These are phyloP conservation scores for Saccharum spontaneum DNA, from an alignment of 176 grass and related monocot genomes.

Conservation along the genomic window DNA sequence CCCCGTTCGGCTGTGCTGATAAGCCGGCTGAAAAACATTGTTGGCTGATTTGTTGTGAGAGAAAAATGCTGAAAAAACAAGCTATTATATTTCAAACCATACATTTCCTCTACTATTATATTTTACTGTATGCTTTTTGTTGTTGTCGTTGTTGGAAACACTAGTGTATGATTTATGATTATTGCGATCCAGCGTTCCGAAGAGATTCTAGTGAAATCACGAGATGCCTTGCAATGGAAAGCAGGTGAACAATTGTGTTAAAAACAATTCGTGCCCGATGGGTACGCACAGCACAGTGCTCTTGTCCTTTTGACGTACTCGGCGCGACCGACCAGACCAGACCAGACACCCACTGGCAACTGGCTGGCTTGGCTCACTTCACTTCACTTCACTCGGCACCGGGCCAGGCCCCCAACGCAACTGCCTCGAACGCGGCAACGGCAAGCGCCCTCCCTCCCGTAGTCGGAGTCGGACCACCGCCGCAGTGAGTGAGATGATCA, in stretches of 20 bases:
- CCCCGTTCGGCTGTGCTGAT: too few relatives aligned
- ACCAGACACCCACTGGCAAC: too few relatives aligned
- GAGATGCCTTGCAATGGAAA: not conserved
- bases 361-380: not conserved
- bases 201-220: not conserved
- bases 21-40: too few relatives aligned
- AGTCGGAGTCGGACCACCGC: not conserved
- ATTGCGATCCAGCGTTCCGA: not conserved
- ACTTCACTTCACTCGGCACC: not conserved
- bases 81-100: too few relatives aligned
- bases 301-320: not conserved
- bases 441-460: not conserved
- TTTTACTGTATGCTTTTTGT: not conserved
- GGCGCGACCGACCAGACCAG: not conserved
- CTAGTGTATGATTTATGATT: too few relatives aligned
- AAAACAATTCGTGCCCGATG: not conserved
- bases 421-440: not conserved
- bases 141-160: too few relatives aligned
- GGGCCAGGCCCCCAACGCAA: not conserved
- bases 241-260: not conserved
- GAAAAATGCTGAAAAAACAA: too few relatives aligned
- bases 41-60: too few relatives aligned
- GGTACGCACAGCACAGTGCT: too few relatives aligned
- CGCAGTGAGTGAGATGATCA: slow-evolving; percentile 32
- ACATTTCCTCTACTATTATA: not conserved